These are phyloP conservation scores for Ganoderma lingzhi DNA, from an alignment of 1,284 basidiomycete species.

Conservation along the genomic window DNA sequence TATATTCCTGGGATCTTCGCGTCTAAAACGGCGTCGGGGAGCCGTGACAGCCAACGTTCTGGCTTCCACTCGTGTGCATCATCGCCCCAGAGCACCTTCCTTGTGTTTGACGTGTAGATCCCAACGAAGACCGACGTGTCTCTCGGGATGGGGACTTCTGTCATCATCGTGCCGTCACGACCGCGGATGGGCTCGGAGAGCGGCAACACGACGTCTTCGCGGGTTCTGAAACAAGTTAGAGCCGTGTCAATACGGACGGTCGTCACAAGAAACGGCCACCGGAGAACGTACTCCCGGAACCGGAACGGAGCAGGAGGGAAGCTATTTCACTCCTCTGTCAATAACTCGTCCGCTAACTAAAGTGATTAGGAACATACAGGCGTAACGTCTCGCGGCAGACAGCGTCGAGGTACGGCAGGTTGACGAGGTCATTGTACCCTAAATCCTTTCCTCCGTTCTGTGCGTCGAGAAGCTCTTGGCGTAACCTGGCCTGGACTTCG, in stretches of 20 bases:
- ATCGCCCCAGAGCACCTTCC: slow-evolving; percentile 31
- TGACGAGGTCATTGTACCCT: slow-evolving; percentile 47
- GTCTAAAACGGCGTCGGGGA: slow-evolving; percentile 10
- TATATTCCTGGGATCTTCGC: slow-evolving; percentile 19
- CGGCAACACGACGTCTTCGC: slow-evolving; percentile 31
- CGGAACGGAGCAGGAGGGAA: slow-evolving; percentile 11
- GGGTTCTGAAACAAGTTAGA: slow-evolving; percentile 24
- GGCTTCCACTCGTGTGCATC: slow-evolving; percentile 33
- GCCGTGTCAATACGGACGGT: neutral
- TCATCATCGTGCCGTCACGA: slow-evolving; percentile 40
- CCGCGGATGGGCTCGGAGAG: slow-evolving; percentile 23
- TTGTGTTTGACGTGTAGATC: slow-evolving; percentile 26
- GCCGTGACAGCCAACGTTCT: slow-evolving; percentile 29
- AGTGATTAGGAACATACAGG: neutral
- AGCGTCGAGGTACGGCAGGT: slow-evolving; percentile 53
- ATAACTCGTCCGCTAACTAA: neutral
- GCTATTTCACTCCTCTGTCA: neutral
- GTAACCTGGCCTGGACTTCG: slow-evolving; percentile 19
- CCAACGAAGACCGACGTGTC: slow-evolving; percentile 42
- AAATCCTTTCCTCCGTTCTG: slow-evolving; percentile 29
- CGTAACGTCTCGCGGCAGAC: slow-evolving; percentile 48
- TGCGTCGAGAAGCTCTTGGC: slow-evolving; percentile 15
- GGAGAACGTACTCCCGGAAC: slow-evolving; percentile 9
- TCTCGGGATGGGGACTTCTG: slow-evolving; percentile 47
- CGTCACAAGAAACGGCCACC: neutral